Conservation (phyloP, 1,284 basidiomycete species). For the Cutaneotrichosporon sp. region DNA sequence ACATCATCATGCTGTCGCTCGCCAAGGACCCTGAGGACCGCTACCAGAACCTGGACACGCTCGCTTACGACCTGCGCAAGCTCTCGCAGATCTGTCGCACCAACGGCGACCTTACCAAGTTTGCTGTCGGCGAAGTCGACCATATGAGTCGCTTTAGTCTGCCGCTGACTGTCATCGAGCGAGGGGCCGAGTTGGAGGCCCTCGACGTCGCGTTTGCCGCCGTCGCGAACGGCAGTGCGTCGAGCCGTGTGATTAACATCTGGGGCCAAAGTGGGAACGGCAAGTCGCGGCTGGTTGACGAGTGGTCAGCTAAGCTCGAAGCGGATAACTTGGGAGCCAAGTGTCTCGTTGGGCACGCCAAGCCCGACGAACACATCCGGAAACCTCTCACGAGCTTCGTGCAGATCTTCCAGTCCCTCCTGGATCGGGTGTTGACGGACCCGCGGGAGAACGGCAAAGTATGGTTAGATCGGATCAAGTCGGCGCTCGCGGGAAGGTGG, state of each 20-base stretch:
- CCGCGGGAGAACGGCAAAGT: slow-evolving; percentile 37
- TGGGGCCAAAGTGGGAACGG: slow-evolving; percentile 45
- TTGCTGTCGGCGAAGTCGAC: slow-evolving; percentile 43
- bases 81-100: slow-evolving; percentile 31
- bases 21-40: slow-evolving; percentile 40
- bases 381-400: slow-evolving; percentile 44
- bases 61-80: slow-evolving; percentile 42
- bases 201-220: slow-evolving; percentile 29
- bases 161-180: slow-evolving; percentile 33
- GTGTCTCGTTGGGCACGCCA: slow-evolving; percentile 36
- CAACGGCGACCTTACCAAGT: slow-evolving; percentile 33
- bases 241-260: slow-evolving; percentile 30
- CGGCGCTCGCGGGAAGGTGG: slow-evolving; percentile 33
- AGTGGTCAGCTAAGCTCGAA: slow-evolving; percentile 36
- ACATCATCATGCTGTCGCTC: slow-evolving; percentile 45
- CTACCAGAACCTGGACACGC: slow-evolving; percentile 36
- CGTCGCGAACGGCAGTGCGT: slow-evolving; percentile 7
- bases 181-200: slow-evolving; percentile 30
- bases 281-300: slow-evolving; percentile 39
- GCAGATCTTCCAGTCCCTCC: slow-evolving; percentile 43
- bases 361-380: slow-evolving; percentile 39
- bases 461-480: slow-evolving; percentile 36
- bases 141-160: slow-evolving; percentile 36
- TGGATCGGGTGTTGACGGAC: slow-evolving; percentile 44
- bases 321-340: slow-evolving; percentile 14